Evolutionary conservation across 202 grass and related monocot species (phyloP), one percentile per base, ranked within the genome.

Genomic region (Elaeis oleifera): DNA sequence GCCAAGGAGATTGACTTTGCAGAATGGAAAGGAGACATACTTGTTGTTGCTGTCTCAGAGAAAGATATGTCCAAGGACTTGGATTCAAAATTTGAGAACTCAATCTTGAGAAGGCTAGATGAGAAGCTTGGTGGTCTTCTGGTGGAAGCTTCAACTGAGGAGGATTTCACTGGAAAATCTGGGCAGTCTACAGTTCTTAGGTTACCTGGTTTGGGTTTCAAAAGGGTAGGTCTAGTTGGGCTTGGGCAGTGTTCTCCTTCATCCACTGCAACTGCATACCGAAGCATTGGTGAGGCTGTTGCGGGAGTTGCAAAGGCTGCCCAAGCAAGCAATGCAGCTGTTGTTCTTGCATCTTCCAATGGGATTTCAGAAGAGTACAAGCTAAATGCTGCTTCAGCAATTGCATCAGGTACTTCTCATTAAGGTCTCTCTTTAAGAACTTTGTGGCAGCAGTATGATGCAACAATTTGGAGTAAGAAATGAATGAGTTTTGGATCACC

Each of bases 21-120:
- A 2, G 82, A 86, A 18, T 99, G 88, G 88, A 89, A 89, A 62
- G 94, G 94, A 27, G 94, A 97, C 55, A 67, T 97, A 24, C 88
- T 97, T 36, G 72, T 80, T 5, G 75, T 99, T 9, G 94, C 85
- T 3, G 94, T 99, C 51, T 84, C 94, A 1, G 94, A 99, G 61
- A 92, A 92, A 59, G 94, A 99, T 64, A 80, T 99, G 65, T 76
- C 73, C 16, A 99, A 87, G 67, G 94, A 85, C 0, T 60, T 82
- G 0, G 75, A 84, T 78, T 89, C 94, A 61, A 86, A 89, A 23
- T 99, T 89, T 31, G 84, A 89, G 82, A 92, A 99, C 71, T 68
- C 55, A 19, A 60, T 79, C 64, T 62, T 99, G 52, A 92, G 80
- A 75, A 80, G 77, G 62, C 73, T 99, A 1, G 94, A 99, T 19